Evolutionary conservation across 805 yeast species (phyloP), one percentile per base, ranked within the genome.

Genomic region (Sugiyamaella qingdaonensis): DNA sequence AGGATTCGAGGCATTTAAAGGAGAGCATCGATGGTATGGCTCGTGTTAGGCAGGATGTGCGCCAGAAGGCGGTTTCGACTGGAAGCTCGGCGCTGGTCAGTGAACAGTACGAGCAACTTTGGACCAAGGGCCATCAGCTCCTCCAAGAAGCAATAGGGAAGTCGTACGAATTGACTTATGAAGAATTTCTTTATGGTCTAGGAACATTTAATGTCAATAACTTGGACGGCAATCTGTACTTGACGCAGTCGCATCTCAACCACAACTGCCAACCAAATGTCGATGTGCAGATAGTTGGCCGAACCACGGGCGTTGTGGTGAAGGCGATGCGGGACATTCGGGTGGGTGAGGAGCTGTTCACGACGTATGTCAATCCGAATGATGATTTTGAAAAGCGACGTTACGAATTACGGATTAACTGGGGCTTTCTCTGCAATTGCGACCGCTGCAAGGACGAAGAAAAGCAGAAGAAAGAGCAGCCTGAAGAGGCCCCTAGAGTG

Each of bases 351-450:
- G 94, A 88, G 64, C 73, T 88, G 39, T 71, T 79, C 0, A 81
- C 86, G 1, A 75, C 85, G 1, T 88, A 88, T 61, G 87, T 87
- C 1, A 81, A 85, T 60, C 88, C 90, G 1, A 65, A 71, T 4
- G 82, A 80, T 60, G 78, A 81, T 1, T 78, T 83, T 8, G 79
- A 76, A 45, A 80, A 83, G 54, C 77, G 96, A 57, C 82, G 80
- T 61, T 67, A 85, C 57, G 82, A 79, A 57, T 70, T 88, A 47
- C 69, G 91, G 54, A 80, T 82, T 10, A 84, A 85, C 60, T 88
- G 89, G 88, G 95, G 95, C 2, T 88, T 88, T 66, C 63, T 77
- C 16, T 88, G 96, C 67, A 67, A 65, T 24, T 88, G 96, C 65
- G 61, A 68, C 10, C 78, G 85, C 57, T 88, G 96, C 67, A 77